Percentiles rank a stretch among this genome's conserved stretches.
Evolutionary conservation across 371 early-diverging fungal species (phyloP).

Genomic region (Syncephalastrum racemosum): DNA sequence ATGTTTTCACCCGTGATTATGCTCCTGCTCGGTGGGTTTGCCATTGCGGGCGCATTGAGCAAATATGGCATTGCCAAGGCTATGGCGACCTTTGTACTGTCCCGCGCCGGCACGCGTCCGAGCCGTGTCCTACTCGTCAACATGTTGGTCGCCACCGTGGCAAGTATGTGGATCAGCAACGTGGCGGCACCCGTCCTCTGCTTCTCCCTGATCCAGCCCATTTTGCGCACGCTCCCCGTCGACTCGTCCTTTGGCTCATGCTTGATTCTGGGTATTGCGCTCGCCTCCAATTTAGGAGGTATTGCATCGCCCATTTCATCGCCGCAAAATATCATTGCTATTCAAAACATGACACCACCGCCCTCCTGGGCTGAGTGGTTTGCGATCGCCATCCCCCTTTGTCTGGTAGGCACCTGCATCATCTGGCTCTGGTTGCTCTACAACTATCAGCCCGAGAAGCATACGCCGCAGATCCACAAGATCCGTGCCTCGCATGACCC

Average conservation of each 20-base stretch:
- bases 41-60: constrained; percentile 78
- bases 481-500: constrained; percentile 60
- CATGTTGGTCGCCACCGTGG: constrained; percentile 93
- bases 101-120: constrained; percentile 86
- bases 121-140: constrained; percentile 83
- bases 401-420: constrained; percentile 60
- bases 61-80: constrained; percentile 92
- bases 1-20: constrained; percentile 89
- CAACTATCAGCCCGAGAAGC: constrained; percentile 64
- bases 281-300: constrained; percentile 82
- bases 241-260: constrained; percentile 66
- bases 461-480: constrained; percentile 55
- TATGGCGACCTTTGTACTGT: constrained; percentile 84
- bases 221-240: constrained; percentile 72
- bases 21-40: constrained; percentile 81
- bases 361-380: constrained; percentile 75
- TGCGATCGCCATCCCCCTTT: constrained; percentile 58
- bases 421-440: constrained; percentile 67
- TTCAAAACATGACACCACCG: constrained; percentile 73
- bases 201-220: constrained; percentile 90
- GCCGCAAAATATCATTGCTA: constrained; percentile 79
- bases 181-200: constrained; percentile 98
- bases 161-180: constrained; percentile 97
- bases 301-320: constrained; percentile 85
- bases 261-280: constrained; percentile 81